Evolutionary conservation across 192 early-diverging fungal genomes (phyloP).

Genomic region (Coemansia sp.): DNA sequence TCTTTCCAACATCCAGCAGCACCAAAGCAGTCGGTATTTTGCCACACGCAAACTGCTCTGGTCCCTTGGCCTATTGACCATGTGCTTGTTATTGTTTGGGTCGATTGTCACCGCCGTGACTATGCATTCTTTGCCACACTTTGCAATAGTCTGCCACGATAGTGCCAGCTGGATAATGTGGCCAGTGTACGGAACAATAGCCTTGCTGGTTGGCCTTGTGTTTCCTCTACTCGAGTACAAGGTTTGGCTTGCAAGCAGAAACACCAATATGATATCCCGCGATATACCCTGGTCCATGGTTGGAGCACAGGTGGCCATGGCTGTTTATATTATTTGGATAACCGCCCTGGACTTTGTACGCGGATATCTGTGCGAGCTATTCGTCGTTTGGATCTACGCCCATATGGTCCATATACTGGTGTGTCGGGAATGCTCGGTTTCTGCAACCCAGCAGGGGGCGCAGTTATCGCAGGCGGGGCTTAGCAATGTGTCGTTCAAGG

Average conservation of each 20-base stretch:
- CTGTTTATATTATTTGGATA: slow-evolving; percentile 28
- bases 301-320: slow-evolving; percentile 12
- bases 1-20: no score
- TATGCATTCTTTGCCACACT: slow-evolving; percentile 2
- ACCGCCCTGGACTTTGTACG: slow-evolving; percentile 10
- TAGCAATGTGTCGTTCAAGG: slow-evolving; percentile 18
- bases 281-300: no score
- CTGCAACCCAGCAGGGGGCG: no score
- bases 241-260: no score
- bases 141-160: slow-evolving; percentile 9
- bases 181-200: slow-evolving; percentile 30
- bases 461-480: slow-evolving; percentile 10
- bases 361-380: slow-evolving; percentile 18
- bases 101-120: slow-evolving; percentile 9
- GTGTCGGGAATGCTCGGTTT: no score
- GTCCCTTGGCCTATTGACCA: slow-evolving; percentile 3
- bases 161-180: slow-evolving; percentile 29
- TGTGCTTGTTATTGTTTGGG: slow-evolving; percentile 8
- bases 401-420: no score
- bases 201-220: slow-evolving; percentile 9
- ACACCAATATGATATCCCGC: no score
- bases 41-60: slow-evolving; percentile 4
- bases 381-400: slow-evolving; percentile 26
- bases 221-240: slow-evolving; percentile 16
- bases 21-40: no score